These are phyloP conservation scores for Saccharata proteae DNA, from an alignment of 2,329 filamentous ascomycete genomes.

Conservation along the genomic window DNA sequence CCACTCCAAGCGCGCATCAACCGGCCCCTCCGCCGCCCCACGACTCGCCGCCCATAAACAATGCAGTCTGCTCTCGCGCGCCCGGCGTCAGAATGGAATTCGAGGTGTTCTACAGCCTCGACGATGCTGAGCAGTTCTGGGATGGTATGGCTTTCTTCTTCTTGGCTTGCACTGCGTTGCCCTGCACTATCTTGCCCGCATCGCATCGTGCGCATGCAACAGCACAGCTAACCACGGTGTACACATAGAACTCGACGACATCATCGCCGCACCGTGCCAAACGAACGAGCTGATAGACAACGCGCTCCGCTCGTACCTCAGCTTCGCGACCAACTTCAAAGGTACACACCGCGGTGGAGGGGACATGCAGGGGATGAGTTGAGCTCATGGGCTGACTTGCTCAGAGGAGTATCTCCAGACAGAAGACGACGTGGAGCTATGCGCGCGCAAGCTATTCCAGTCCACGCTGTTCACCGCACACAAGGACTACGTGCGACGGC, in stretches of 20 bases:
- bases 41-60: conserved; percentile 6
- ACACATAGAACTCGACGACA: conserved; percentile 60
- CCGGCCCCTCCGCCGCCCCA: too few species aligned
- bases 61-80: conserved; percentile 26
- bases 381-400: conserved; percentile 16
- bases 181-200: conserved; percentile 4
- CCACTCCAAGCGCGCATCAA: too few species aligned
- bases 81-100: conserved; percentile 46
- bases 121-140: conserved; percentile 83
- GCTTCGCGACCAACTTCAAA: conserved; percentile 62
- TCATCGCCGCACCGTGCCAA: conserved; percentile 46
- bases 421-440: conserved; percentile 69
- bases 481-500: conserved; percentile 76
- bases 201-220: conserved; percentile 1
- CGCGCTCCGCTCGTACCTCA: conserved; percentile 70
- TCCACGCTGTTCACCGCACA: conserved; percentile 64
- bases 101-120: conserved; percentile 56
- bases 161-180: not conserved
- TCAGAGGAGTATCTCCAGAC: conserved; percentile 58
- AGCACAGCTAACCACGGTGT: too few species aligned
- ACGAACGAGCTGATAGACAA: conserved; percentile 67
- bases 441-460: conserved; percentile 65
- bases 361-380: not conserved
- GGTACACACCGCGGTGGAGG: conserved; percentile 25
- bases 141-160: conserved; percentile 46